Conservation (phyloP, 495 filamentous ascomycete species). For the Halenospora varia region DNA sequence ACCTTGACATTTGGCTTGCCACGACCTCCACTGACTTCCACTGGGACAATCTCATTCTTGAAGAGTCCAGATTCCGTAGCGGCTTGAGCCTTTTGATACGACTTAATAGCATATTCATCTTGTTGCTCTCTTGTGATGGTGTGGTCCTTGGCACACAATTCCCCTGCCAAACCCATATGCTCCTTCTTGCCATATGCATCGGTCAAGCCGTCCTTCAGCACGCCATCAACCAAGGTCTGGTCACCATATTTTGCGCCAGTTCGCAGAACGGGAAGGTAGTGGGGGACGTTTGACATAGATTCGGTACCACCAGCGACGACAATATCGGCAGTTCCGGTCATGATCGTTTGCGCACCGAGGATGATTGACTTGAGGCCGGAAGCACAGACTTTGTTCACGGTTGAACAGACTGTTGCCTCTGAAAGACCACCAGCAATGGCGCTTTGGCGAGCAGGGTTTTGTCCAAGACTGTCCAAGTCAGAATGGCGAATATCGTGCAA, state of each 20-base stretch:
- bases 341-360: constrained; percentile 92
- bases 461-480: constrained; percentile 66
- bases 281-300: constrained; percentile 97
- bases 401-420: constrained; percentile 77
- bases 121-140: constrained; percentile 74
- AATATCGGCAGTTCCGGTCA: constrained; percentile 85
- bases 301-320: constrained; percentile 92
- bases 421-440: constrained; percentile 81
- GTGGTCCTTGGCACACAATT: constrained; percentile 88
- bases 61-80: constrained; percentile 77
- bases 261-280: constrained; percentile 85
- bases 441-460: constrained; percentile 94
- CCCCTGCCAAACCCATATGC: constrained; percentile 89
- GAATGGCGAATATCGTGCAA: background rate
- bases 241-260: constrained; percentile 87
- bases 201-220: constrained; percentile 86
- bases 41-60: constrained; percentile 79
- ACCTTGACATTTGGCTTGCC: constrained; percentile 83
- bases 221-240: constrained; percentile 79
- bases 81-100: constrained; percentile 85
- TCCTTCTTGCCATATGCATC: constrained; percentile 87
- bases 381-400: constrained; percentile 98
- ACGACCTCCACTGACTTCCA: constrained; percentile 81
- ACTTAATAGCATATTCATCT: constrained; percentile 89
- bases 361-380: constrained; percentile 92